Base-by-base conservation (phyloP, 2,329 filamentous ascomycete genomes). In the Neofusicoccum parvum region DNA sequence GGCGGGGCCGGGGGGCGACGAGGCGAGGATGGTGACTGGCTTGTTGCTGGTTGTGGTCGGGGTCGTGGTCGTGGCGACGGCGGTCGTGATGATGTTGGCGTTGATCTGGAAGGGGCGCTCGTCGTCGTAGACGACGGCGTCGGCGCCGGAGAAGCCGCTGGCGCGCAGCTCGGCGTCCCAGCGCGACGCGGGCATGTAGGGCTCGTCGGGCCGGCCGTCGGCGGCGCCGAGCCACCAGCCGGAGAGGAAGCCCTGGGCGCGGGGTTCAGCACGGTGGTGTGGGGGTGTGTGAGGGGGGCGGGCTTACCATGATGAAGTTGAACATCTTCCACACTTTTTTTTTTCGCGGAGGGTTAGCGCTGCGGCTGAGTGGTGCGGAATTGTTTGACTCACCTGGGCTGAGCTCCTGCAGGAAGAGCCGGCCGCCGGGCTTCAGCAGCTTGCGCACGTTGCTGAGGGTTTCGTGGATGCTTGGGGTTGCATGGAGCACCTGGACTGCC, bases 321-420 rank as follows among this genome's bases (percentile, higher is more conserved):
- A 71, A 62, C 9, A 72, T 70, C 53, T 74, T 70, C 1, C 67
- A 36, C 5, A 17, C 50, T 37, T 37, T n/a, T 36, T 15, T 17
- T 14, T n/a, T n/a, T n/a, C 49, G 15, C 49, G 15, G 15, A 20
- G 7, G 17, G 49, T 20, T 15, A 20, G 27, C 15, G 14, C 20
- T 20, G 20, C 20, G 20, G 20, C 20, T 20, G 20, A 20, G 20
- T 20, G 20, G 20, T 20, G 20, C n/a, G 5, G 10, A 36, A 5
- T 3, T 11, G 3, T 14, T 5, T 41, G 7, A 27, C 53, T 23
- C 43, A 58, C 53, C 67, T n/a, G 71, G 51, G 3, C 71, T 74
- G 1, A 80, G 67, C 66, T 86, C 83, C 5, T 80, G 66, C 0
- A 84, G 51, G 1, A 85, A 43, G 0, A 86, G 70, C 43, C 80